Base-by-base conservation (phyloP, 495 filamentous ascomycete species). In the Penicillium desertorum region DNA sequence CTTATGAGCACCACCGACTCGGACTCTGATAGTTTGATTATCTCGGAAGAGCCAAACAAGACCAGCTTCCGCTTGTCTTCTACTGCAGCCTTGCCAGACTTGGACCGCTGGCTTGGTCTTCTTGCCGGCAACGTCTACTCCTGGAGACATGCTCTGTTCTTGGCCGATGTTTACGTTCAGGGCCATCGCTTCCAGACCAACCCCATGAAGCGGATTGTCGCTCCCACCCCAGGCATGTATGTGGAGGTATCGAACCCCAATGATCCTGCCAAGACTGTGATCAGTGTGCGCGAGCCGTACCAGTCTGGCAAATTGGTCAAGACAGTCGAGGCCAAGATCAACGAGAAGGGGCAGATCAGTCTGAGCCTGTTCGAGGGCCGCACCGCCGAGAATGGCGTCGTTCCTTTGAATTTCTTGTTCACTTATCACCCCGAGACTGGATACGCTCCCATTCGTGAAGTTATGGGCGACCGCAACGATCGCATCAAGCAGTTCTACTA, bases 401-500 rank as follows among this genome's bases (percentile, higher is more conserved):
- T 91, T 16, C 83, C 91, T 16, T 73, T 98, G 53, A 87, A 88
- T 9, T 83, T 98, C 56, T 80, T 83, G 55, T 97, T 97, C 77
- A 90, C 83, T 1, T 98, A 98, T 69, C 89, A 90, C 64, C 95
- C 94, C 1, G 92, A 96, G 72, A 86, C 88, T 39, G 94, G 94
- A 27, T 98, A 95, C 68, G 93, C 94, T 16, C 94, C 94, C 6
- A 95, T 98, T 62, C 86, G 88, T 47, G 94, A 98, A 70, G 87
- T 98, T 49, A 98, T 97, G 92, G 82, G 92, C 49, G 87, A 79
- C 56, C 90, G 94, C 69, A 98, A 98, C 64, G 90, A 96, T 64
- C 86, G 90, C 50, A 96, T 98, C 80, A 97, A 96, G 76, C 86
- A 94, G 73, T 98, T 98, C 71, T 98, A 98, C 80, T 96, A 95